Evolutionary conservation across 1,139 yeast species (phyloP), one percentile per base, ranked within the genome.

Genomic region (Zygoascus sp.): DNA sequence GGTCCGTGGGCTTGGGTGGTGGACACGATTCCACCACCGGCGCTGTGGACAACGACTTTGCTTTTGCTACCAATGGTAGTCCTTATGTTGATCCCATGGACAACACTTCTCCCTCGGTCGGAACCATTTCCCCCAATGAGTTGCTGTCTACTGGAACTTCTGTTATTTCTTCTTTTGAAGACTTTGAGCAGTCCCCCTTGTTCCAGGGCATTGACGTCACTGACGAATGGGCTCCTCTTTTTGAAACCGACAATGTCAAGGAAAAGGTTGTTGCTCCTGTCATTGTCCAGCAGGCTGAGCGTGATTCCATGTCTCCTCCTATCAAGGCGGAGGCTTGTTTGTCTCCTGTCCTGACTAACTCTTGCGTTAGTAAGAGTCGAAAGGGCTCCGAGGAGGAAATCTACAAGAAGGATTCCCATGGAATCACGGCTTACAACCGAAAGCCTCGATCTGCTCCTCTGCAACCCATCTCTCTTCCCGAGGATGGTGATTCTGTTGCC

Each of bases 401-500:
- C 40, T 59, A 59, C 51, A 64, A 64, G 62, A 63, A 61, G 55
- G 71, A 67, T 50, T 59, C 63, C 39, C 56, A 58, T n/a, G 71
- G 71, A 1, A 59, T 67, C 50, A 67, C 69, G 21, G 62, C 64
- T 13, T 67, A 67, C 60, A 63, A 61, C 55, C 62, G 70, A 49
- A 67, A 67, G 61, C 71, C 70, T 7, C 63, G 71, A 15, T 55
- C 68, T 16, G 40, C 59, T 43, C 70, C 70, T 25, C 75, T 89
- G 64, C 74, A 77, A 53, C 96, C 96, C 11, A 75, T 85, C 48
- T 73, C 73, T 49, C 68, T 81, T 47, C 76, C 77, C 32, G 66
- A 59, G 17, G 72, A 73, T 32, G 71, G 75, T 32, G 96, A 89
- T 66, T 80, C 83, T 19, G 77, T 76, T 50, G 52, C 60, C 13